These are phyloP conservation scores for Hyparrhenia diplandra DNA, from an alignment of 176 grass and related monocot genomes.

Conservation along the genomic window DNA sequence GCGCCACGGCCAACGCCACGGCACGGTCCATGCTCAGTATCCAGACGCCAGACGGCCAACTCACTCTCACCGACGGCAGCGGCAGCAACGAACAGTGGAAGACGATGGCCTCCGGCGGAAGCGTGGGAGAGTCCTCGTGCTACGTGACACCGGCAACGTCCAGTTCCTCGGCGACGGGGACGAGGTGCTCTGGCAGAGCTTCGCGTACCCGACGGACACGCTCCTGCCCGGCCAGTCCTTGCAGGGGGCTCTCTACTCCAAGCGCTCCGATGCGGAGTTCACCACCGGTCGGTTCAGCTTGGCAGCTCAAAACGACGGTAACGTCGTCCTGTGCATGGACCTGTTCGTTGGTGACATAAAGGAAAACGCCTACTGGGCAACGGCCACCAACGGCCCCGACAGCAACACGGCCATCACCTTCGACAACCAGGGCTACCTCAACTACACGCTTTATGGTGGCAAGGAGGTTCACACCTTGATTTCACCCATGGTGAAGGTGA, in stretches of 20 bases:
- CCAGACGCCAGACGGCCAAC: background rate
- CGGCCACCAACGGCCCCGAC: no score
- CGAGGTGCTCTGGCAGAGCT: constrained; percentile 21
- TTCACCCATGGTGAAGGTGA: no score
- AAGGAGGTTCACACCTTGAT: no score
- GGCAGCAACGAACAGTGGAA: background rate
- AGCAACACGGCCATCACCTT: no score
- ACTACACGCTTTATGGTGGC: no score
- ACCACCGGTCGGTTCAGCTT: constrained; percentile 29
- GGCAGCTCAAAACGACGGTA: constrained; percentile 26
- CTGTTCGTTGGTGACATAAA: background rate
- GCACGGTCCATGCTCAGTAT: background rate
- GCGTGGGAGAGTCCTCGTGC: background rate
- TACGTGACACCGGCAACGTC: constrained; percentile 27
- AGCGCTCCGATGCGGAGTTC: constrained; percentile 29
- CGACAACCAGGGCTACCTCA: no score
- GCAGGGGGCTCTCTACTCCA: background rate
- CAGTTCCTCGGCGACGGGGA: background rate
- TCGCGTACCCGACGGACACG: constrained; percentile 16
- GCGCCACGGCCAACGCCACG: background rate
- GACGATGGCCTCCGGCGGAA: background rate
- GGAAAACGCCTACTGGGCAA: no score
- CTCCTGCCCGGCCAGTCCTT: constrained; percentile 26
- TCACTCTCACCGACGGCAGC: background rate
- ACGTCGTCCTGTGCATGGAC: constrained; percentile 31